Percentiles rank a stretch among this genome's conserved stretches.
Evolutionary conservation across 1,284 basidiomycete species (phyloP).

Genomic region (Chiua sp.): DNA sequence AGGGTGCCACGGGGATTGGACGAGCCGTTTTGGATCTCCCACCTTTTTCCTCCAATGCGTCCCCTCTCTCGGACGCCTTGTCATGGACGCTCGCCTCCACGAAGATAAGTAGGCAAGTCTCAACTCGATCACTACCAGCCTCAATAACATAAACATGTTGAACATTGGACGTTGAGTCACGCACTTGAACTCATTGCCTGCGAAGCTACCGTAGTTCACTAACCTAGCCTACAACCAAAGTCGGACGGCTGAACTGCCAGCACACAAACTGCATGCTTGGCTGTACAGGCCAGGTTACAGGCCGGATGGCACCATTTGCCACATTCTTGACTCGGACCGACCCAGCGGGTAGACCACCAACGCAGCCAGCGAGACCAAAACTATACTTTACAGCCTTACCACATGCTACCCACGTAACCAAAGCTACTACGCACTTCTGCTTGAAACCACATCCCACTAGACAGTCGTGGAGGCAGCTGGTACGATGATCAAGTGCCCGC

Average conservation of each 20-base stretch:
- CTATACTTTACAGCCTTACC: not conserved
- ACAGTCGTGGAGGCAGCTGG: not conserved
- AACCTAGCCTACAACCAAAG: not conserved
- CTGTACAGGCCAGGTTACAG: too few relatives aligned
- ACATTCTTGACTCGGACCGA: too few relatives aligned
- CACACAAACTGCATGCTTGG: too few relatives aligned
- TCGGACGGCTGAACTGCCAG: not conserved
- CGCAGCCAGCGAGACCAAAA: not conserved
- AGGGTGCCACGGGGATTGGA: constrained; percentile 35
- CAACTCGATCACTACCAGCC: not conserved
- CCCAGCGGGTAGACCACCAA: too few relatives aligned
- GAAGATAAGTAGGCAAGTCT: constrained; percentile 5
- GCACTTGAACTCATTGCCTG: not conserved
- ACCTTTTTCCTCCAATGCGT: constrained; percentile 16
- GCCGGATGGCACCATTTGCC: too few relatives aligned
- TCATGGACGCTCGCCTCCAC: not conserved
- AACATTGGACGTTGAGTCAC: not conserved
- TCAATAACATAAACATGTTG: not conserved
- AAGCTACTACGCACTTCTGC: not conserved
- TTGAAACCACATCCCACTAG: not conserved
- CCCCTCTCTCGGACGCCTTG: constrained; percentile 15
- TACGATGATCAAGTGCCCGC: not conserved
- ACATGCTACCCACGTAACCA: not conserved
- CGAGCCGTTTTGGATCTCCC: constrained; percentile 3
- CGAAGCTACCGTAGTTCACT: not conserved